These are phyloP conservation scores for Eucommia ulmoides DNA, from an alignment of 257 asterid species.

Conservation along the genomic window DNA sequence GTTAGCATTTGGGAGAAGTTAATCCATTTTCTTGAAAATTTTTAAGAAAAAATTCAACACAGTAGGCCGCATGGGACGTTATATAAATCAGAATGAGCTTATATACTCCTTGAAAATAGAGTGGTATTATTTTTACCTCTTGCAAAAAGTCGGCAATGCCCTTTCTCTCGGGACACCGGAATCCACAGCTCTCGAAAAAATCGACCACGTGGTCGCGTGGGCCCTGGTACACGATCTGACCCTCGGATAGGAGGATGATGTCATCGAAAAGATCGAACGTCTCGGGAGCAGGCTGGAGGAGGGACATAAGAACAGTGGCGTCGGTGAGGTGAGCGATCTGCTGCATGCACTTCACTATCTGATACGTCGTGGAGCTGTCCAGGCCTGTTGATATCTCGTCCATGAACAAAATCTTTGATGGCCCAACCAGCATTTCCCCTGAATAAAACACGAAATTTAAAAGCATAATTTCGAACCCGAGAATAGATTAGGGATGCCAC, in stretches of 20 bases:
- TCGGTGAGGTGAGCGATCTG: slow-evolving; percentile 49
- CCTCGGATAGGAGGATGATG: slow-evolving; percentile 54
- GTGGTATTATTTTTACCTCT: slow-evolving; percentile 32
- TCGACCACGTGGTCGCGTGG: slow-evolving; percentile 49
- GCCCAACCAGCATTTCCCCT: slow-evolving; percentile 82
- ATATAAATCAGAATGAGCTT: too few relatives aligned
- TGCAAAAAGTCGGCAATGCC: slow-evolving; percentile 77
- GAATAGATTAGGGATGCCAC: not conserved
- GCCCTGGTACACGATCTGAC: slow-evolving; percentile 59
- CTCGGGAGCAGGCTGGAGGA: slow-evolving; percentile 76
- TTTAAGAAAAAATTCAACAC: too few relatives aligned
- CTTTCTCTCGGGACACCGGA: slow-evolving; percentile 62
- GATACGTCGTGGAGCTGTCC: slow-evolving; percentile 72
- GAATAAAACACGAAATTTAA: slow-evolving; percentile 4
- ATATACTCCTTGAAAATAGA: too few relatives aligned
- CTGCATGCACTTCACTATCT: slow-evolving; percentile 53
- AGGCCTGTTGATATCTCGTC: slow-evolving; percentile 75
- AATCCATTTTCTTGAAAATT: too few relatives aligned
- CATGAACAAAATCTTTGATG: slow-evolving; percentile 54
- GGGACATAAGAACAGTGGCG: slow-evolving; percentile 54
- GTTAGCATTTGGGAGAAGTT: too few relatives aligned
- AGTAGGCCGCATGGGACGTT: too few relatives aligned
- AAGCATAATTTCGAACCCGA: not conserved
- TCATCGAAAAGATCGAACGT: slow-evolving; percentile 64
- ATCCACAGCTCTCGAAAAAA: slow-evolving; percentile 48